Conservation (phyloP, 2,329 filamentous ascomycete genomes). For the Neophaeococcomyces aloes region DNA sequence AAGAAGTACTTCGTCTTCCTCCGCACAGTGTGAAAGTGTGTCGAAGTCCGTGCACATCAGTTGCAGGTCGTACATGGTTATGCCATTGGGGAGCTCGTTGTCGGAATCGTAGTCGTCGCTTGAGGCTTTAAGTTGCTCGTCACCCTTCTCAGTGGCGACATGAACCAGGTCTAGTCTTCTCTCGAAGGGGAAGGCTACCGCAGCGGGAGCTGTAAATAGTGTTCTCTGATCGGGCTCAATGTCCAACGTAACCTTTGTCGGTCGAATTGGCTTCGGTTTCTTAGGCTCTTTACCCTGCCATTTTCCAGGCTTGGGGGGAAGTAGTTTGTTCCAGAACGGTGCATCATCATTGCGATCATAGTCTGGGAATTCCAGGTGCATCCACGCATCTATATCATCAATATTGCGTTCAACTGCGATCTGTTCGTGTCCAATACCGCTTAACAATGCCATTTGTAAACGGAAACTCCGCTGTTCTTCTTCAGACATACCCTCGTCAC, state of each 20-base stretch:
- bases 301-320: constrained; percentile 72
- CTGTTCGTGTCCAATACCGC: constrained; percentile 31
- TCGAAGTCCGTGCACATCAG: constrained; percentile 84
- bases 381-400: constrained; percentile 17
- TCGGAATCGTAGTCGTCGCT: constrained; percentile 48
- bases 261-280: constrained; percentile 73
- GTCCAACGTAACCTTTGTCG: constrained; percentile 81
- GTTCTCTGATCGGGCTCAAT: constrained; percentile 79
- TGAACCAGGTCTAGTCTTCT: constrained; percentile 25
- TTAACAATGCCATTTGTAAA: constrained; percentile 37
- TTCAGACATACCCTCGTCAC: constrained; percentile 7
- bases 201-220: constrained; percentile 58
- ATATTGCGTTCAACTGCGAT: constrained; percentile 14
- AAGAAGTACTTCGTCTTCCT: constrained; percentile 25
- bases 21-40: constrained; percentile 45
- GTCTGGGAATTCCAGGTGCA: constrained; percentile 64
- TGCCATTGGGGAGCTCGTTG: constrained; percentile 54
- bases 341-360: constrained; percentile 61
- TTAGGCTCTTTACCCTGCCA: constrained; percentile 61
- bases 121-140: constrained; percentile 40
- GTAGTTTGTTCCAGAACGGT: constrained; percentile 69
- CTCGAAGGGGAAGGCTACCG: constrained; percentile 9
- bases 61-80: constrained; percentile 69
- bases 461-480: constrained; percentile 28
- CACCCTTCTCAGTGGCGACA: constrained; percentile 29